Percentiles rank a stretch among this genome's conserved stretches.
Conservation (phyloP, 2,329 filamentous ascomycete species). For the Alternaria triticina region DNA sequence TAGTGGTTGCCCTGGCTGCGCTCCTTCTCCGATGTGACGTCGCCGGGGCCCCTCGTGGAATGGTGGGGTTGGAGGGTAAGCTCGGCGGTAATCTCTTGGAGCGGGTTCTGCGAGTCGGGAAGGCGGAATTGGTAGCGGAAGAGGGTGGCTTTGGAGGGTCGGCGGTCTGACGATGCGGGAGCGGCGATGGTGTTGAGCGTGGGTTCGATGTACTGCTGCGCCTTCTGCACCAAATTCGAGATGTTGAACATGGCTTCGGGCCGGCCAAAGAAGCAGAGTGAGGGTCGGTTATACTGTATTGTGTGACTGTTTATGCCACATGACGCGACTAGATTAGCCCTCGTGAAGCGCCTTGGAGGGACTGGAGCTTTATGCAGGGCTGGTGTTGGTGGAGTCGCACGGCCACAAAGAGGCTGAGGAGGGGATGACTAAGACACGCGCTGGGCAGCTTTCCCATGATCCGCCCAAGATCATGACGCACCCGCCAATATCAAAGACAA, state of each 20-base stretch:
- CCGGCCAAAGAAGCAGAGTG: slow-evolving; percentile 16
- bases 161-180: slow-evolving; percentile 71
- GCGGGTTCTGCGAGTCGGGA: slow-evolving; percentile 86
- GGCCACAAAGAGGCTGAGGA: slow-evolving; percentile 12
- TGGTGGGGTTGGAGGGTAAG: slow-evolving; percentile 79
- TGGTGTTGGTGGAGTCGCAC: slow-evolving; percentile 13
- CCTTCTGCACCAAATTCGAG: slow-evolving; percentile 90
- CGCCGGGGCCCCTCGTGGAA: slow-evolving; percentile 53
- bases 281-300: slow-evolving; percentile 19
- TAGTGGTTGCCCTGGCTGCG: slow-evolving; percentile 82
- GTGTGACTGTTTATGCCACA: slow-evolving; percentile 28
- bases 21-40: slow-evolving; percentile 63
- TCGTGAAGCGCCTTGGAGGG: slow-evolving; percentile 21
- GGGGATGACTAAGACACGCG: slow-evolving; percentile 12
- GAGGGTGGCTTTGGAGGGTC: slow-evolving; percentile 87
- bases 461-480: background rate
- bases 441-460: background rate
- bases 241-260: slow-evolving; percentile 56
- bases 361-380: slow-evolving; percentile 19
- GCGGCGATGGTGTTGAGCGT: slow-evolving; percentile 70
- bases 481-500: background rate
- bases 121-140: slow-evolving; percentile 98
- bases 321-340: slow-evolving; percentile 27
- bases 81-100: slow-evolving; percentile 96
- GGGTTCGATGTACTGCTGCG: slow-evolving; percentile 92